Conservation (phyloP, 371 early-diverging fungal genomes). For the Mortierella sp. region DNA sequence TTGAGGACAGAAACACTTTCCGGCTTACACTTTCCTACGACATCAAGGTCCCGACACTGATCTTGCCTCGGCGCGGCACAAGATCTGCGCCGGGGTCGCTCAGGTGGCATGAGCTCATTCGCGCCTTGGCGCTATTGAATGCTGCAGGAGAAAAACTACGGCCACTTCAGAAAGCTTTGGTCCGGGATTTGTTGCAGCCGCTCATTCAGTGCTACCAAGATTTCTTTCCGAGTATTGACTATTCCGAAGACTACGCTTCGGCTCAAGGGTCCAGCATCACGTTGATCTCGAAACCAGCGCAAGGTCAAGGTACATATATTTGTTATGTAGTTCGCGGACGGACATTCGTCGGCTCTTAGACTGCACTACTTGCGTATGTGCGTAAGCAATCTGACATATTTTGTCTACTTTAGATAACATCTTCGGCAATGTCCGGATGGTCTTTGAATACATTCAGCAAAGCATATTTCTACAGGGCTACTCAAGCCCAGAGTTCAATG, state of each 20-base stretch:
- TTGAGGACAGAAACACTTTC: slow-evolving; percentile 5
- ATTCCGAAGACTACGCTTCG: slow-evolving; percentile 12
- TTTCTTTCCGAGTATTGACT: neutral
- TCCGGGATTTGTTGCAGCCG: slow-evolving; percentile 29
- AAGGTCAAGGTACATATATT: slow-evolving; percentile 1
- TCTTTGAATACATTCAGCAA: slow-evolving; percentile 31
- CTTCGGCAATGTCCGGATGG: slow-evolving; percentile 18
- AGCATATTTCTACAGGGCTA: slow-evolving; percentile 30
- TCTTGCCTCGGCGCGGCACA: slow-evolving; percentile 20
- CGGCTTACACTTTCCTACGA: slow-evolving; percentile 21
- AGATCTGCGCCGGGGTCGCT: slow-evolving; percentile 27
- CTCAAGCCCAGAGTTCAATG: slow-evolving; percentile 24
- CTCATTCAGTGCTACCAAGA: slow-evolving; percentile 26
- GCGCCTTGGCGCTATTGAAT: slow-evolving; percentile 32
- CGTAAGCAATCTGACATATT: too few species aligned
- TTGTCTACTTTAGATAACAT: slow-evolving; percentile 1
- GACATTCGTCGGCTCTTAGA: too few species aligned
- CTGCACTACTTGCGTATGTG: too few species aligned
- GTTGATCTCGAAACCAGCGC: slow-evolving; percentile 4
- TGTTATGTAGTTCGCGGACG: too few species aligned
- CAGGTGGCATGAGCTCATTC: slow-evolving; percentile 46
- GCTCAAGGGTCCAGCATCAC: slow-evolving; percentile 18
- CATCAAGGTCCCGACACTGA: slow-evolving; percentile 33
- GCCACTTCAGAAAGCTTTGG: slow-evolving; percentile 35
- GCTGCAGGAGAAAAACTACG: slow-evolving; percentile 32